Conservation (phyloP, 139 green algal species). For the Chlorella sp. region DNA sequence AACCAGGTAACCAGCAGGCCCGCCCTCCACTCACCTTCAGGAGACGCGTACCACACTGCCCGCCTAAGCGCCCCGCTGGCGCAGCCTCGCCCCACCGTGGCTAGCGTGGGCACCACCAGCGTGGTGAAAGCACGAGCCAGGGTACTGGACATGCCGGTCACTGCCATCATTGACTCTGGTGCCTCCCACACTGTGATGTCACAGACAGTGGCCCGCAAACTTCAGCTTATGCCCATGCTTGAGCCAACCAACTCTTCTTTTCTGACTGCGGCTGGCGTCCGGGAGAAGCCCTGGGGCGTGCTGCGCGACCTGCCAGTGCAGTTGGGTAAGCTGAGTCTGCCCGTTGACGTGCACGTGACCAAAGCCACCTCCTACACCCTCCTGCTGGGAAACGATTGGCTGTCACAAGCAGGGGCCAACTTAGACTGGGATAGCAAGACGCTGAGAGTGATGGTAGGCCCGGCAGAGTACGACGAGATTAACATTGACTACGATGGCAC, state of each 20-base stretch:
- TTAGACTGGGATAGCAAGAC: background rate
- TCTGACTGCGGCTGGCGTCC: background rate
- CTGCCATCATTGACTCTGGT: background rate
- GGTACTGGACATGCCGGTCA: background rate
- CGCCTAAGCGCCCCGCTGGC: too few relatives aligned
- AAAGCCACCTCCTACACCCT: background rate
- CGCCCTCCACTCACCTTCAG: too few relatives aligned
- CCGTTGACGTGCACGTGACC: background rate
- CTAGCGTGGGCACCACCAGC: too few relatives aligned
- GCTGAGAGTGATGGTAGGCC: background rate
- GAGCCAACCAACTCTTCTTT: background rate
- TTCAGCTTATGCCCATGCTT: background rate
- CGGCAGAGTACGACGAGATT: too few relatives aligned
- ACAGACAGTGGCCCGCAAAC: background rate
- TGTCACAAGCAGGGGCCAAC: background rate
- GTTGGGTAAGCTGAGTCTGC: background rate
- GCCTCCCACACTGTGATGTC: background rate
- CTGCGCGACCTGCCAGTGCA: background rate
- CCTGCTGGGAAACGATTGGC: background rate
- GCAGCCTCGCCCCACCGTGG: too few relatives aligned
- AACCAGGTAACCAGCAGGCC: too few relatives aligned
- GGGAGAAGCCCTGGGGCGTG: background rate
- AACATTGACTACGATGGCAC: too few relatives aligned
- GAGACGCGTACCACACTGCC: too few relatives aligned
- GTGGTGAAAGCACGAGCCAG: background rate